Evolutionary conservation across 352 stramenopile genomes (phyloP).

Genomic region (Phytophthora litchii): DNA sequence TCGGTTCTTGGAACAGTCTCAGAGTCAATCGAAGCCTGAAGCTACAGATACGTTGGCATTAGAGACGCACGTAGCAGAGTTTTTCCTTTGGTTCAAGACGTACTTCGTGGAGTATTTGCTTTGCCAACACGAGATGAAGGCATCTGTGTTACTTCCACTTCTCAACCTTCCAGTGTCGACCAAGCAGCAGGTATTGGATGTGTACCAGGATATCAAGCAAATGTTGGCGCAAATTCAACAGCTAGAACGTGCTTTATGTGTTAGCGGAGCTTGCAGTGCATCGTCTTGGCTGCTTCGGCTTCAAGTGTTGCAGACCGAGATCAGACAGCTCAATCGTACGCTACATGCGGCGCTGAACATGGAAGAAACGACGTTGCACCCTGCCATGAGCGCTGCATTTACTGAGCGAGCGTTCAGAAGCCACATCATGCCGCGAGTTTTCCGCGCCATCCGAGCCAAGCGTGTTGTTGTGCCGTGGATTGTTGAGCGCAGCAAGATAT

Average conservation of each 20-base stretch:
- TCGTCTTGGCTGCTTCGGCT: slow-evolving; percentile 65
- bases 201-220: slow-evolving; percentile 71
- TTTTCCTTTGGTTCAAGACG: slow-evolving; percentile 81
- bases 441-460: slow-evolving; percentile 78
- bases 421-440: slow-evolving; percentile 80
- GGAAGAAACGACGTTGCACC: slow-evolving; percentile 70
- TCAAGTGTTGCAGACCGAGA: slow-evolving; percentile 66
- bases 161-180: slow-evolving; percentile 56
- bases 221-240: slow-evolving; percentile 64
- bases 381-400: slow-evolving; percentile 67
- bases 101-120: slow-evolving; percentile 80
- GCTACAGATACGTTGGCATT: slow-evolving; percentile 37
- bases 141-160: slow-evolving; percentile 58
- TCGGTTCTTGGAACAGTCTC: slow-evolving; percentile 71
- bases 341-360: slow-evolving; percentile 75
- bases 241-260: slow-evolving; percentile 56
- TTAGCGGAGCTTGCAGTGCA: slow-evolving; percentile 45
- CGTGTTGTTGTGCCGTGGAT: slow-evolving; percentile 87
- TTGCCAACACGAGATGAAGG: slow-evolving; percentile 73
- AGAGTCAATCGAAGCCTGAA: slow-evolving; percentile 41
- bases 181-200: slow-evolving; percentile 66
- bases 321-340: slow-evolving; percentile 72
- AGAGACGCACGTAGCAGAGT: slow-evolving; percentile 57
- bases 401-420: slow-evolving; percentile 73
- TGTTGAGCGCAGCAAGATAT: slow-evolving; percentile 84